Evolutionary conservation across 768 basidiomycete species (phyloP).

Genomic region (Collybia sordida): DNA sequence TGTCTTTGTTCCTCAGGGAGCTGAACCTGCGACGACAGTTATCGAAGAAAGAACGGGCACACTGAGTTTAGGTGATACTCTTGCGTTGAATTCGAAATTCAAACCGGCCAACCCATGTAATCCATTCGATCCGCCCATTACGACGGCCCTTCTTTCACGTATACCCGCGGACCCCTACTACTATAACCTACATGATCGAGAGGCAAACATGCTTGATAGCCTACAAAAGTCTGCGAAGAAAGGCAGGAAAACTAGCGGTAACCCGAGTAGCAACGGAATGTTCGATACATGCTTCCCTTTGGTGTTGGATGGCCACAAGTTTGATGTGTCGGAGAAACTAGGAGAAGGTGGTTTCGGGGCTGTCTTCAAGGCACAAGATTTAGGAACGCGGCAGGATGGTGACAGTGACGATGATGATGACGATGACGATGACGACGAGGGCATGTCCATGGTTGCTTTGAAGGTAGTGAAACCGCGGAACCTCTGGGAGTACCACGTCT

Average conservation of each 20-base stretch:
- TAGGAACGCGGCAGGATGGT: conserved; percentile 46
- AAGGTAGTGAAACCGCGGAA: conserved; percentile 90
- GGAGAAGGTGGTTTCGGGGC: conserved; percentile 97
- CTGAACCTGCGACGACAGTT: conserved; percentile 23
- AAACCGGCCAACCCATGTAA: conserved; percentile 86
- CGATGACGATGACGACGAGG: conserved; percentile 56
- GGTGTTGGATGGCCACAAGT: conserved; percentile 60
- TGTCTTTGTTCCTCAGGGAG: conserved; percentile 19
- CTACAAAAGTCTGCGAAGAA: conserved; percentile 74
- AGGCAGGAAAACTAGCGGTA: conserved; percentile 40
- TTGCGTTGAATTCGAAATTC: conserved; percentile 63
- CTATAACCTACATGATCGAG: conserved; percentile 54
- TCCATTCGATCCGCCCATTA: conserved; percentile 69
- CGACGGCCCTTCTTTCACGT: conserved; percentile 62
- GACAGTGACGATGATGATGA: conserved; percentile 55
- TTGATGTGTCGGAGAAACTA: conserved; percentile 79
- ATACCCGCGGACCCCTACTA: conserved; percentile 61
- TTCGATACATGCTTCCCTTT: conserved; percentile 48
- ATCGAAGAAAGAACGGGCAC: conserved; percentile 64
- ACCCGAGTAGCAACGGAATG: conserved; percentile 29
- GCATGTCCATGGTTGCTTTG: conserved; percentile 67
- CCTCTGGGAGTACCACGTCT: conserved; percentile 90
- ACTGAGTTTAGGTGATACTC: conserved; percentile 63
- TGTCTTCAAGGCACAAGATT: conserved; percentile 83
- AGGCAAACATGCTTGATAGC: conserved; percentile 59